Base-by-base conservation (phyloP, 2,329 filamentous ascomycete genomes). In the Pyrenophora tritici-repentis region DNA sequence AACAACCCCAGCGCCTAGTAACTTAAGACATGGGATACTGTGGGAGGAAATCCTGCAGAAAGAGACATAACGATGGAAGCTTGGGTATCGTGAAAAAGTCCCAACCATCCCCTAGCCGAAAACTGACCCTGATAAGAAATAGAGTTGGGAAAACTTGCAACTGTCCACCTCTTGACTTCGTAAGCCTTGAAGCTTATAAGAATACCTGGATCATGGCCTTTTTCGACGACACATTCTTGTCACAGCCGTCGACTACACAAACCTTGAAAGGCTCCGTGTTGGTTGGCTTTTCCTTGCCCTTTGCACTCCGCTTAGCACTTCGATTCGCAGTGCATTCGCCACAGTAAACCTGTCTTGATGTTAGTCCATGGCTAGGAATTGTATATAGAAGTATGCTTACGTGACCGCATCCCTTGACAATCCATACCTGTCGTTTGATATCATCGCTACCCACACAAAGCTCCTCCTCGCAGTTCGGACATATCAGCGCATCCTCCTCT, bases 381-480 rank as follows among this genome's bases (percentile, higher is more conserved):
- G 4, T 6, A 24, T 14, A 29, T 26, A 24, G 9, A 16, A 36
- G 24, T 6, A 7, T 35, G 79, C 83, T 73, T 82, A 97, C 94
- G 77, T 99, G 94, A 58, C 94, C 94, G 71, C 94, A 99, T 43
- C 82, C 82, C 74, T 92, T 96, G 31, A 94, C 81, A 1, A 94
- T 88, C 91, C 92, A 97, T 56, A 97, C 93, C 65, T 96, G 89
- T 67, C 90, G 86, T 73, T 96, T 91, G 29, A 78, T 70, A 22
- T 82, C 78, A 17, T 81, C 79, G 0, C 85, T 85, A 12, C 91
- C 89, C 42, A 87, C 85, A 5, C 90, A 88, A 13, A 99, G 77
- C 74, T 97, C 93, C 51, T 89, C 83, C 14, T 88, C 86, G 64
- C 94, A 99, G 51, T 90, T 90, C 0, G 93, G 90, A 70, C 94